Conservation (phyloP, 306 rosid genomes). For the Sicyos edulis region DNA sequence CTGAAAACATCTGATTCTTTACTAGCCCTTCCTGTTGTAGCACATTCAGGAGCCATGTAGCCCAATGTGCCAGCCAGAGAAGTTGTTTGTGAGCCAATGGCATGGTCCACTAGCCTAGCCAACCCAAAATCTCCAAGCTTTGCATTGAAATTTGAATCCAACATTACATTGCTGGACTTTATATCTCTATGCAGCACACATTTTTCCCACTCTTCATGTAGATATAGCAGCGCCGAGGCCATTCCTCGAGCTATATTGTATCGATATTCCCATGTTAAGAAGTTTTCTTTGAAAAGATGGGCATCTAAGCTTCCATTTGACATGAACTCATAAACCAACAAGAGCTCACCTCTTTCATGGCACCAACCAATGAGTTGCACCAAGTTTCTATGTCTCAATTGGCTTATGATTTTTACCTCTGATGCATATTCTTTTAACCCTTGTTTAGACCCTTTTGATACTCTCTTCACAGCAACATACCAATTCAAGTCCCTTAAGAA, state of each 20-base stretch:
- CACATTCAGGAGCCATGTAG: conserved; percentile 18
- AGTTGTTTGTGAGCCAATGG: conserved; percentile 6
- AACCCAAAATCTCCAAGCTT: conserved; percentile 24
- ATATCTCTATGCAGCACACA: conserved; percentile 25
- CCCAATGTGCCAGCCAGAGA: conserved; percentile 21
- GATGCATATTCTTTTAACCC: conserved; percentile 34
- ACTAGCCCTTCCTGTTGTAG: neutral
- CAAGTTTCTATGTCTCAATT: conserved; percentile 18
- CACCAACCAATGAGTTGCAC: conserved; percentile 27
- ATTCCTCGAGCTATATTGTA: conserved; percentile 16
- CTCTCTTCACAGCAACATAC: too few relatives aligned
- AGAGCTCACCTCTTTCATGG: conserved; percentile 22
- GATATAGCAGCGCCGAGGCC: conserved; percentile 26
- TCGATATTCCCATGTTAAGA: conserved; percentile 6
- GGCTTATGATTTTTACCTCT: conserved; percentile 23
- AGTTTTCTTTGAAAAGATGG: conserved; percentile 11
- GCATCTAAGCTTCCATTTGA: conserved; percentile 20
- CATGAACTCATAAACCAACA: conserved; percentile 23
- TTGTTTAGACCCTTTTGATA: conserved; percentile 23
- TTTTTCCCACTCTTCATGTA: conserved; percentile 25
- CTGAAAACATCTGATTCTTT: too few relatives aligned
- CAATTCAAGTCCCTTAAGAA: too few relatives aligned
- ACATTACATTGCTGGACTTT: conserved; percentile 23
- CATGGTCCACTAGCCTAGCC: conserved; percentile 24
- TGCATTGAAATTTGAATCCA: conserved; percentile 20